phyloP scores from a whole-genome alignment of 75 land plant genomes.

The Ceratopteris richardii region DNA sequence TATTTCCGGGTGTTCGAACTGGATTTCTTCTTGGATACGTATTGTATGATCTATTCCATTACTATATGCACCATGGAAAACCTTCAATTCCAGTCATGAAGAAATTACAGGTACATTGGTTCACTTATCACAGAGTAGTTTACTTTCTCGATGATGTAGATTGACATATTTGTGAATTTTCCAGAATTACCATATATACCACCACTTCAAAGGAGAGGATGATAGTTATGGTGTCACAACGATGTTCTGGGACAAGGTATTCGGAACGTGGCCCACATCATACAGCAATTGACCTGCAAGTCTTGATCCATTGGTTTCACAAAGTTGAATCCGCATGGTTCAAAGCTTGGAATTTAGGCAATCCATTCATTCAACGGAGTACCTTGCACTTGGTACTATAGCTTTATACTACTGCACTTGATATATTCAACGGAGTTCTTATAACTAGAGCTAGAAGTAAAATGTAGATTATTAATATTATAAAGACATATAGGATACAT shows the following conservation, averaged over 20 bases:
- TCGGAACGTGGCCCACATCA: conserved; percentile 62
- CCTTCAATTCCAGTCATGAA: conserved; percentile 32
- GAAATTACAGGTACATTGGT: conserved; percentile 50
- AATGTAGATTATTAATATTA: too few species aligned
- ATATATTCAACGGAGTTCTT: too few species aligned
- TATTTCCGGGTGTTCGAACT: conserved; percentile 64
- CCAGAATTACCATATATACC: conserved; percentile 89
- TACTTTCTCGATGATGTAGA: background rate
- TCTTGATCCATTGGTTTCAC: background rate
- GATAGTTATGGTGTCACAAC: conserved; percentile 88
- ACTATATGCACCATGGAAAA: conserved; percentile 85
- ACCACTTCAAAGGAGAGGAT: conserved; percentile 66
- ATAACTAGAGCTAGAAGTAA: too few species aligned
- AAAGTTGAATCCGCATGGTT: too few species aligned
- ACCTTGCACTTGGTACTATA: too few species aligned
- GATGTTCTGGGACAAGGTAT: conserved; percentile 72
- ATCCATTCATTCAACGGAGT: too few species aligned
- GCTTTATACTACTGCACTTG: too few species aligned
- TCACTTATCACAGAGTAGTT: background rate
- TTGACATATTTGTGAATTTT: conserved; percentile 2
- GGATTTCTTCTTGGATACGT: conserved; percentile 85
- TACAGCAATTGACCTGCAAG: background rate
- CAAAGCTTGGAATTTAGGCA: too few species aligned
- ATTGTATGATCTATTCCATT: conserved; percentile 82
- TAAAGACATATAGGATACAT: too few species aligned